phyloP scores from a whole-genome alignment of 2,329 filamentous ascomycete genomes.

The Venturiaceae sp. region DNA sequence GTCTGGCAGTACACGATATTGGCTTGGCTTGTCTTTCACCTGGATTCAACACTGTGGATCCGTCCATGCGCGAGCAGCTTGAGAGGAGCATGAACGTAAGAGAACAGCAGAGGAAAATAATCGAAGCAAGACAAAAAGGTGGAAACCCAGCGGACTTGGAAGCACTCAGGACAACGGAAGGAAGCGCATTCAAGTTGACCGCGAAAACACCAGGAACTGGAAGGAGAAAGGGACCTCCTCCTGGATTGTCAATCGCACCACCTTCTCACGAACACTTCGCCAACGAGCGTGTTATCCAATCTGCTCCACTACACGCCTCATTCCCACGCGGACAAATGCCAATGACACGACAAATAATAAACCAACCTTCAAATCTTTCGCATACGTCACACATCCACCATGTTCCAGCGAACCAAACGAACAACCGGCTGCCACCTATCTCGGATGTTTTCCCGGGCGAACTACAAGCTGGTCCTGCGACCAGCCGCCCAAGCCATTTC shows the following conservation, averaged over 20 bases:
- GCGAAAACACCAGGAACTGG: slow-evolving; percentile 64
- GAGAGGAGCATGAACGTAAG: slow-evolving; percentile 88
- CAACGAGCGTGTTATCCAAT: slow-evolving; percentile 91
- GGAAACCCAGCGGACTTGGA: slow-evolving; percentile 11
- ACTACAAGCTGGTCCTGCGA: slow-evolving; percentile 16
- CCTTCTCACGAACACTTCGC: slow-evolving; percentile 88
- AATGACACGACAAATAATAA: slow-evolving; percentile 58
- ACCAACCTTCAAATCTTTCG: slow-evolving; percentile 72
- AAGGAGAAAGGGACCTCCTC: slow-evolving; percentile 67
- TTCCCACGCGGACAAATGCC: slow-evolving; percentile 49
- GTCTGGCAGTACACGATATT: slow-evolving; percentile 79
- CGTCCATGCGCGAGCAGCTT: slow-evolving; percentile 90
- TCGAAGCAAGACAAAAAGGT: slow-evolving; percentile 76
- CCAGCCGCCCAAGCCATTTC: slow-evolving; percentile 32
- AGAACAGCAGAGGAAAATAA: slow-evolving; percentile 90
- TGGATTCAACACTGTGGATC: slow-evolving; percentile 91
- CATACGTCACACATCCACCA: slow-evolving; percentile 88
- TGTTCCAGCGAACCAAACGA: slow-evolving; percentile 76
- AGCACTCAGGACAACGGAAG: slow-evolving; percentile 14
- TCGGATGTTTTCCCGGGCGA: slow-evolving; percentile 68
- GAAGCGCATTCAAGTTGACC: slow-evolving; percentile 31
- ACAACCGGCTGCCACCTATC: slow-evolving; percentile 86
- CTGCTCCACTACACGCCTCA: slow-evolving; percentile 85
- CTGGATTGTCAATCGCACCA: slow-evolving; percentile 87
- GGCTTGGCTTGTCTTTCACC: slow-evolving; percentile 91